Percentiles rank a stretch among this genome's conserved stretches.
These are phyloP conservation scores for Colletotrichum simmondsii DNA, from an alignment of 2,329 filamentous ascomycete species.

Conservation along the genomic window DNA sequence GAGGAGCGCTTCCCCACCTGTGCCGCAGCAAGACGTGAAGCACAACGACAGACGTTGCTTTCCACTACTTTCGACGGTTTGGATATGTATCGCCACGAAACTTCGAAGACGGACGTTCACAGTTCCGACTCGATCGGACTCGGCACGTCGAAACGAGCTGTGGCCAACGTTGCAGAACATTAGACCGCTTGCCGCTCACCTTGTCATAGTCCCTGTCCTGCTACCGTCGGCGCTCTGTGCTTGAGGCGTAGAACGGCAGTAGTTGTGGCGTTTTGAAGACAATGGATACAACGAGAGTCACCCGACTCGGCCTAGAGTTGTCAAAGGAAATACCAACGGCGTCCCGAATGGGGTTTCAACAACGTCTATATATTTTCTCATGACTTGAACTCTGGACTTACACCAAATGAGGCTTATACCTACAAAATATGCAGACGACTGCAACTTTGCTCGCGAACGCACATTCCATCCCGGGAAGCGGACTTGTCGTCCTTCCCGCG, in stretches of 20 bases:
- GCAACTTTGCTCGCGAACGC: not conserved
- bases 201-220: not conserved
- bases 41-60: not conserved
- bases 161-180: constrained; percentile 6
- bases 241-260: not conserved
- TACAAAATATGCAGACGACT: not conserved
- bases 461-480: constrained; percentile 9
- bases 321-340: not conserved
- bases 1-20: not conserved
- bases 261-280: not conserved
- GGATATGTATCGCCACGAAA: not conserved
- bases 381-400: not conserved
- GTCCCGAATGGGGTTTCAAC: not conserved
- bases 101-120: not conserved
- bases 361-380: not conserved
- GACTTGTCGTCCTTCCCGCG: constrained; percentile 9
- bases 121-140: constrained; percentile 9
- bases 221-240: too few species aligned
- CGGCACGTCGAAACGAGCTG: constrained; percentile 14
- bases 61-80: not conserved
- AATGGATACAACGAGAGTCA: not conserved
- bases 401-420: not conserved
- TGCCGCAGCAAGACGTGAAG: not conserved
- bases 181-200: constrained; percentile 1
- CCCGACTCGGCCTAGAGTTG: not conserved